Base-by-base conservation (phyloP, 495 filamentous ascomycete species). In the Penicillium bialowiezense region DNA sequence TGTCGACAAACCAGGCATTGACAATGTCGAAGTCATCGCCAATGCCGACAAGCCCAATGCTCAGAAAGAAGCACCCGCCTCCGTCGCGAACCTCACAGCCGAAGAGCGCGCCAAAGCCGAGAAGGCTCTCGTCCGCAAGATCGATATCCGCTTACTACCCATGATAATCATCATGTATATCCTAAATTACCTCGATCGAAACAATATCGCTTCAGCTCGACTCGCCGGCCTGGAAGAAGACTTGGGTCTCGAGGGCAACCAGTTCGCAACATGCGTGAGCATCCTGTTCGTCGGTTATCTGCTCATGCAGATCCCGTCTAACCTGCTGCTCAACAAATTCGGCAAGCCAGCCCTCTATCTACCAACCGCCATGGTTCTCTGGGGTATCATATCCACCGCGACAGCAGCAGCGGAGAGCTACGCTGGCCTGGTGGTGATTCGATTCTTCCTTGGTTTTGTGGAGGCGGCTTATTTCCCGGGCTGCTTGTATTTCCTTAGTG, bases 171-270 rank as follows among this genome's bases (percentile, higher is more conserved):
- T 86, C 48, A 86, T 87, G 81, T 90, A 91, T 59, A 87, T 91
- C 54, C 66, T 91, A 59, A 91, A 91, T 59, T 93, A 90, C 64
- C 72, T 91, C 50, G 88, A 91, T 64, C 77, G 88, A 53, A 81
- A 82, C 56, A 78, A 82, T 40, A 80, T 77, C 43, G 67, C 76
- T 10, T 67, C 77, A 8, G 78, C 76, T 32, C 62, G 74, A 36
- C 48, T 83, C 37, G 78, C 77, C 4, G 79, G 78, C 9, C 55
- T 84, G 23, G 69, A 78, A 42, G 59, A 69, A 13, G 80, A 82
- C 43, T 50, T 84, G 19, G 53, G 64, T 13, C 56, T 82, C 13
- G 62, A 58, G 2, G 72, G 70, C 18, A 68, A 71, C 23, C 72
- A 82, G 52, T 83, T 79, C 40, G 29, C 49, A 68, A 87, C 84